Base-by-base conservation (phyloP, 2,329 filamentous ascomycete genomes). In the Byssoonygena ceratinophila region DNA sequence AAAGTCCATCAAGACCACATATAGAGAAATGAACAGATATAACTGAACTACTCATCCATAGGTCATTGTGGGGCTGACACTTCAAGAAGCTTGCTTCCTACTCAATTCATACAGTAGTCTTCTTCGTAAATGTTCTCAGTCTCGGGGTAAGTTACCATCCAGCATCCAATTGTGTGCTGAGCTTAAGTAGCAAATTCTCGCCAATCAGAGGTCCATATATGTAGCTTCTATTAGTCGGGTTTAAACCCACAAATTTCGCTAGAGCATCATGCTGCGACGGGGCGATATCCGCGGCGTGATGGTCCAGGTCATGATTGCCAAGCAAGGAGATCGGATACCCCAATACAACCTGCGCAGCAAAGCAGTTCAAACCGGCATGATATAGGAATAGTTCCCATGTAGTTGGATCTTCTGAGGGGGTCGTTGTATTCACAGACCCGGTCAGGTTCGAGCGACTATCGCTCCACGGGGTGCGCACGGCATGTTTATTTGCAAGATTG, bases 371-470 rank as follows among this genome's bases (percentile, higher is more conserved):
- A 0, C 85, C 85, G 1, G 76, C 75, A 22, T 74, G 71, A 12
- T 84, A 74, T 22, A 90, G 70, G 56, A 85, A 84, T 8, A 79
- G 43, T 63, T 89, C 85, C 81, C 81, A 85, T 31, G 71, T 64
- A 0, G 81, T 82, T 65, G 37, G 16, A 22, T 58, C 43, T 53
- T 25, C 45, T 22, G 43, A 18, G 50, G 25, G 22, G 6, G 25
- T 22, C 25, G n/a, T 41, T 40, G 8, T n/a, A 25, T 41, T 52
- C 44, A 50, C 55, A 46, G 11, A 55, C 61, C 40, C 43, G 3
- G 20, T 14, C 9, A 16, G 16, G 14, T 3, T 32, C 2, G 11
- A 9, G 18, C 3, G 4, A 2, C 8, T 11, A 18, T n/a, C 16
- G 16, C 20, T 18, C 54, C 63, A 51, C 14, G 49, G 52, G 9